Evolutionary conservation across 2,329 filamentous ascomycete genomes (phyloP).

Genomic region (Venturia nashicola): DNA sequence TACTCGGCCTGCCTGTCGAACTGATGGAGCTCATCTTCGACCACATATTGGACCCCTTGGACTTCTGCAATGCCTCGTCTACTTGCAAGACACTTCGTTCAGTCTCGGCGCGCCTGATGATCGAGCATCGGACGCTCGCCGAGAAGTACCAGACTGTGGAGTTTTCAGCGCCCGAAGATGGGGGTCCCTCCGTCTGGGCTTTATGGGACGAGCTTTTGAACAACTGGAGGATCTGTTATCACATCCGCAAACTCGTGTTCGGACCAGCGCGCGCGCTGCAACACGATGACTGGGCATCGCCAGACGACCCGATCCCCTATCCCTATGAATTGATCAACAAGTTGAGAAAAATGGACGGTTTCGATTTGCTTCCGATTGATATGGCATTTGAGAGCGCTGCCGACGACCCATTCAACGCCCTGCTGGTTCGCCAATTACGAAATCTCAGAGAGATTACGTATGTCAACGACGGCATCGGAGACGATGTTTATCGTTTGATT

Average conservation of each 20-base stretch:
- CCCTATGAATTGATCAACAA: neutral
- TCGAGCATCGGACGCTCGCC: neutral
- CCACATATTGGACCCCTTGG: neutral
- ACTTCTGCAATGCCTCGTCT: neutral
- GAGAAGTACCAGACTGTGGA: neutral
- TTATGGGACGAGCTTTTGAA: neutral
- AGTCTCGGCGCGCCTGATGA: neutral
- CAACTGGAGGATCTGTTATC: neutral
- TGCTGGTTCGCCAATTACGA: conserved; percentile 1
- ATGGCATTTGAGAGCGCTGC: neutral
- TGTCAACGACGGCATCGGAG: neutral
- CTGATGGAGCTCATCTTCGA: neutral
- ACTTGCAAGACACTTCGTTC: neutral
- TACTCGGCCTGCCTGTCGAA: neutral
- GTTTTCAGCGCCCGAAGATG: neutral
- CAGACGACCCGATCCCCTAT: too few relatives aligned
- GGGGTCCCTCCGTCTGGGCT: neutral
- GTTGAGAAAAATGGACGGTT: neutral
- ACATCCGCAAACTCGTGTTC: neutral
- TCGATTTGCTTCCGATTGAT: neutral
- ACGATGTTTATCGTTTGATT: neutral
- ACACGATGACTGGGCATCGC: neutral
- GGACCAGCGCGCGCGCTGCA: neutral
- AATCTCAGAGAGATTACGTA: neutral
- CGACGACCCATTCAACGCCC: neutral